Evolutionary conservation across 352 stramenopile species (phyloP), one percentile per base, ranked within the genome.

Genomic region (Phytopythium ostracodes): DNA sequence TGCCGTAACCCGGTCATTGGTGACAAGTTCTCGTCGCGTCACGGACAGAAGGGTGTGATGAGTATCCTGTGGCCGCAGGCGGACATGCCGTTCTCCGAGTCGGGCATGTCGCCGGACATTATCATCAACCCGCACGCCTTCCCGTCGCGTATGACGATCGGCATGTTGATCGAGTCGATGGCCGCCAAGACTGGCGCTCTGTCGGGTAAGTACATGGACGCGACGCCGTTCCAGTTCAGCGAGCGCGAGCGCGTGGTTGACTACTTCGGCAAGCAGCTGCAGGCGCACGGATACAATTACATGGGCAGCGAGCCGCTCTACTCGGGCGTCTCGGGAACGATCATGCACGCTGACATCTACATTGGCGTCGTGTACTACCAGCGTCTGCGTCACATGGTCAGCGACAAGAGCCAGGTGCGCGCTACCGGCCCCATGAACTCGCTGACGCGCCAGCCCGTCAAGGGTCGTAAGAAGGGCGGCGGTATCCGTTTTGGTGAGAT

Each of bases 311-410:
- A 99, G 69, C 96, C 97, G 35, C 72, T 99, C 65, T 99, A 99
- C 91, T 99, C 90, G 59, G 98, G 98, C 25, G 94, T 99, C 60
- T 99, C 91, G 54, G 98, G 98, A 38, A 98, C 94, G 46, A 71
- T 99, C 59, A 98, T 99, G 94, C 95, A 99, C 52, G 98, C 97
- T 18, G 97, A 99, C 69, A 98, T 99, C 51, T 99, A 99, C 85
- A 99, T 99, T 60, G 98, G 98, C 46, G 87, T 99, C n/a, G 98
- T 99, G 38, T 99, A 98, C 81, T 99, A 99, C 77, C 98, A 99
- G 87, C 89, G 98, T 54, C 79, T 99, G 69, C 92, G 98, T 59
- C 98, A 99, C 88, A 99, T 99, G 98, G 98, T 99, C 61, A 99
- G 92, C 65, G 98, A 99, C 84, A 99, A 99, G 88, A 98, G 88